phyloP scores from a whole-genome alignment of 495 filamentous ascomycete genomes.

The Penicillium diatomitis region DNA sequence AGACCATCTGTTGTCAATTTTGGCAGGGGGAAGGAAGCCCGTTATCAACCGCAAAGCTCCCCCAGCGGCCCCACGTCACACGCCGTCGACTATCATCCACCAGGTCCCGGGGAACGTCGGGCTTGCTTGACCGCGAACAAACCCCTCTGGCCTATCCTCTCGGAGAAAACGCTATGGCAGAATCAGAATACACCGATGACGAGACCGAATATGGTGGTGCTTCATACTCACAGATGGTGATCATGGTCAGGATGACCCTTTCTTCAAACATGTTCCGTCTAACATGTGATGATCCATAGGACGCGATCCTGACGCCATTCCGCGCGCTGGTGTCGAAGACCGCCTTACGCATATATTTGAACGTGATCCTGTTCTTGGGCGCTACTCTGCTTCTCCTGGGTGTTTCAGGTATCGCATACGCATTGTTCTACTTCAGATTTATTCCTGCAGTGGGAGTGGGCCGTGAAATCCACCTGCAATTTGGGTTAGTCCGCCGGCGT shows the following conservation, averaged over 20 bases:
- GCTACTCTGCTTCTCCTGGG: conserved; percentile 50
- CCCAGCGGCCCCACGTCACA: too few species aligned
- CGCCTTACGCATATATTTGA: conserved; percentile 63
- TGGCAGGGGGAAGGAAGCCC: too few species aligned
- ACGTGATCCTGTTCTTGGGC: conserved; percentile 52
- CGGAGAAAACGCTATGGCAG: conserved; percentile 12
- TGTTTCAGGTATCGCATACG: conserved; percentile 58
- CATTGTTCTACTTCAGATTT: conserved; percentile 71
- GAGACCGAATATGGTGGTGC: conserved; percentile 15
- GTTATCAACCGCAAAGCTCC: too few species aligned
- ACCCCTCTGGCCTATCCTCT: not conserved
- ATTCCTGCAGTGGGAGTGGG: conserved; percentile 64
- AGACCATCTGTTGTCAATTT: too few species aligned
- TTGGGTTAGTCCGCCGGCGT: conserved; percentile 45
- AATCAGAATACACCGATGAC: conserved; percentile 21
- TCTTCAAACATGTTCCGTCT: not conserved
- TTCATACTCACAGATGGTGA: conserved; percentile 5
- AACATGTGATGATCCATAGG: conserved; percentile 13
- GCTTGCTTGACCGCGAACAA: conserved; percentile 1
- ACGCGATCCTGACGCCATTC: conserved; percentile 24
- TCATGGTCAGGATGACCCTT: conserved; percentile 7
- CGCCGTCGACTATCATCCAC: not conserved
- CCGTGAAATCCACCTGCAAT: conserved; percentile 70
- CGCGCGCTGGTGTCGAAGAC: conserved; percentile 52
- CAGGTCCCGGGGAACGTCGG: conserved; percentile 4